Percentiles rank a stretch among this genome's conserved stretches.
These are phyloP conservation scores for Melastoma candidum DNA, from an alignment of 441 rosid species.

Conservation along the genomic window DNA sequence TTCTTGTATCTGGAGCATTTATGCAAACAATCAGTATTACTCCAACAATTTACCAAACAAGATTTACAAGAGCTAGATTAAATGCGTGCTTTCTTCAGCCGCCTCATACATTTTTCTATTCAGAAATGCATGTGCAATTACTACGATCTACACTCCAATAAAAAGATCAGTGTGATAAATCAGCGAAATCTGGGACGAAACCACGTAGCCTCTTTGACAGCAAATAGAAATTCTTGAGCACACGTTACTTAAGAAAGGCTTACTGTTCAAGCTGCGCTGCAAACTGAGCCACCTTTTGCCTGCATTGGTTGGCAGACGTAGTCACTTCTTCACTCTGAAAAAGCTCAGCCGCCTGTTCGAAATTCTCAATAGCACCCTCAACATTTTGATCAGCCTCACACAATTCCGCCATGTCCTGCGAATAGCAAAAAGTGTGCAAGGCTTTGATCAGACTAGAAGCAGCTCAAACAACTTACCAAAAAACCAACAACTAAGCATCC, in stretches of 20 bases:
- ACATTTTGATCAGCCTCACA: constrained; percentile 68
- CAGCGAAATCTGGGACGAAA: constrained; percentile 3
- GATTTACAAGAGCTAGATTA: too few relatives aligned
- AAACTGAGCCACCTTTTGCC: constrained; percentile 88
- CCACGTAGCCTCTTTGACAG: not conserved
- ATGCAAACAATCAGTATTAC: constrained; percentile 2
- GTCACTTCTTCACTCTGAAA: constrained; percentile 85
- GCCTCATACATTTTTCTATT: too few relatives aligned
- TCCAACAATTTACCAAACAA: not conserved
- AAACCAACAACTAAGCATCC: too few relatives aligned
- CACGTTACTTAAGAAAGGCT: constrained; percentile 13
- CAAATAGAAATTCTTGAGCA: constrained; percentile 4
- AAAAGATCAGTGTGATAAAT: too few relatives aligned
- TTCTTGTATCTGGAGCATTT: constrained; percentile 59
- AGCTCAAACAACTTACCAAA: too few relatives aligned
- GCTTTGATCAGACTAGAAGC: not conserved
- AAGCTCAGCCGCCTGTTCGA: constrained; percentile 89
- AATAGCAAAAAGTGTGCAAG: not conserved
- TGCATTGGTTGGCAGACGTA: constrained; percentile 97
- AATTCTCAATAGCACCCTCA: constrained; percentile 63
- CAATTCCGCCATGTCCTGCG: constrained; percentile 88
- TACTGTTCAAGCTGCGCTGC: constrained; percentile 87
- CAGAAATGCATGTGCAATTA: too few relatives aligned
- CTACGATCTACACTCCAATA: too few relatives aligned
- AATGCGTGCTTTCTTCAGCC: too few relatives aligned